Conservation (phyloP, 2,329 filamentous ascomycete species). For the Thielaviopsis populi region DNA sequence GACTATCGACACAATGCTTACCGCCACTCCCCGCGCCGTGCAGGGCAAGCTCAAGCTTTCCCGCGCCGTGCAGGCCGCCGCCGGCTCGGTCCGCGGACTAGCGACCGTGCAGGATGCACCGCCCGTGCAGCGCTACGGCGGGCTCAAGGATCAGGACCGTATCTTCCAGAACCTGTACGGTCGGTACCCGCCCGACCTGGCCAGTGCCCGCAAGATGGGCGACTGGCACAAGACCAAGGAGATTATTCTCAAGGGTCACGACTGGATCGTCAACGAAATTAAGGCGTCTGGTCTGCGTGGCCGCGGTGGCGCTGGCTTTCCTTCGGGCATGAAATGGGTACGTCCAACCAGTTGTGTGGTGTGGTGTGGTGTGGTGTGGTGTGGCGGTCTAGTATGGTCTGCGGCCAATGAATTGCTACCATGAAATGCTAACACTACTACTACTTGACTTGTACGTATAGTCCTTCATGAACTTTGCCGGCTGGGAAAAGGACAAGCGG, state of each 20-base stretch:
- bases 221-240: constrained; percentile 99
- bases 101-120: constrained; percentile 61
- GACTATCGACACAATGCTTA: constrained; percentile 28
- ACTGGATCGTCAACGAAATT: constrained; percentile 97
- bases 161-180: constrained; percentile 99
- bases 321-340: constrained; percentile 98
- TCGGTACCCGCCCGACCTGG: constrained; percentile 78
- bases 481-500: constrained; percentile 95
- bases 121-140: constrained; percentile 58
- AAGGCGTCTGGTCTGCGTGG: constrained; percentile 93
- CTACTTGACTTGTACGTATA: constrained; percentile 25
- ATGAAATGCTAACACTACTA: not conserved
- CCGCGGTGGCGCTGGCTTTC: constrained; percentile 93
- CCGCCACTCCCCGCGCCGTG: constrained; percentile 29
- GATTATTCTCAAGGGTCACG: constrained; percentile 84
- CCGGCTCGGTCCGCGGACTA: constrained; percentile 47
- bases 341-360: constrained; percentile 24
- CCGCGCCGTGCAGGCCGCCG: constrained; percentile 25
- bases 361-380: not conserved
- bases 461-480: constrained; percentile 99
- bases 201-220: constrained; percentile 92
- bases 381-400: no score
- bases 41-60: constrained; percentile 24
- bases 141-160: constrained; percentile 87
- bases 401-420: not conserved